Evolutionary conservation across 306 rosid species (phyloP).

Genomic region (Cicer judaicum): DNA sequence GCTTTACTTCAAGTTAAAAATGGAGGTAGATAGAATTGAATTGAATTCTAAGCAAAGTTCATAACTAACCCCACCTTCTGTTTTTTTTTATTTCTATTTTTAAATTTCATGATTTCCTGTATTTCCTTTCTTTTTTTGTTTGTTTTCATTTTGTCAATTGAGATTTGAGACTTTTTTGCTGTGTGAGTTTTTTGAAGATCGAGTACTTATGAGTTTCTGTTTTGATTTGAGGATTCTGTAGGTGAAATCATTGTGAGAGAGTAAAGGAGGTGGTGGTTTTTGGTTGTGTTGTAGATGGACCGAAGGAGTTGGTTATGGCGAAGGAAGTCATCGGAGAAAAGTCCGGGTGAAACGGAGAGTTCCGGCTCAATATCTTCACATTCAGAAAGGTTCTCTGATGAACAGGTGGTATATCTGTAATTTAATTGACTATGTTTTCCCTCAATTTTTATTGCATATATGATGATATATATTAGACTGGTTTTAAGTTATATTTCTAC

Average conservation of each 20-base stretch:
- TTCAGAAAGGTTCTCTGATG: slow-evolving; percentile 83
- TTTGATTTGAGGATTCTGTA: slow-evolving; percentile 44
- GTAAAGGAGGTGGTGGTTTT: slow-evolving; percentile 32
- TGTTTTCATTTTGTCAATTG: slow-evolving; percentile 12
- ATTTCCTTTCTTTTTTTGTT: neutral
- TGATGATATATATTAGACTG: neutral
- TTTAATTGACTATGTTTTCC: slow-evolving; percentile 4
- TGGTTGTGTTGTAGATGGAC: slow-evolving; percentile 58
- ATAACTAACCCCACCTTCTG: slow-evolving; percentile 44
- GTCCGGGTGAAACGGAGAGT: slow-evolving; percentile 82
- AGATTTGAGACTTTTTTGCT: slow-evolving; percentile 1
- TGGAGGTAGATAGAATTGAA: slow-evolving; percentile 57
- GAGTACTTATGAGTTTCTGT: slow-evolving; percentile 13
- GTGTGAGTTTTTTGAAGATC: slow-evolving; percentile 21
- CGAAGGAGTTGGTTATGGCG: slow-evolving; percentile 84
- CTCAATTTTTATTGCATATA: slow-evolving; percentile 28
- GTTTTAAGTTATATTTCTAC: slow-evolving; percentile 9
- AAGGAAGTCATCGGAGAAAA: slow-evolving; percentile 77
- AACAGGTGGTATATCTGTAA: slow-evolving; percentile 44
- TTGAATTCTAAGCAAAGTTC: slow-evolving; percentile 72
- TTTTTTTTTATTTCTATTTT: slow-evolving; percentile 9
- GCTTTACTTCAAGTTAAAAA: slow-evolving; percentile 39
- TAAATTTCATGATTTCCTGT: neutral
- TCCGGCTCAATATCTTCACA: slow-evolving; percentile 74
- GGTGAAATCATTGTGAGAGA: slow-evolving; percentile 46